phyloP scores from a whole-genome alignment of 2,329 filamentous ascomycete species.

The Madurella mycetomatis region DNA sequence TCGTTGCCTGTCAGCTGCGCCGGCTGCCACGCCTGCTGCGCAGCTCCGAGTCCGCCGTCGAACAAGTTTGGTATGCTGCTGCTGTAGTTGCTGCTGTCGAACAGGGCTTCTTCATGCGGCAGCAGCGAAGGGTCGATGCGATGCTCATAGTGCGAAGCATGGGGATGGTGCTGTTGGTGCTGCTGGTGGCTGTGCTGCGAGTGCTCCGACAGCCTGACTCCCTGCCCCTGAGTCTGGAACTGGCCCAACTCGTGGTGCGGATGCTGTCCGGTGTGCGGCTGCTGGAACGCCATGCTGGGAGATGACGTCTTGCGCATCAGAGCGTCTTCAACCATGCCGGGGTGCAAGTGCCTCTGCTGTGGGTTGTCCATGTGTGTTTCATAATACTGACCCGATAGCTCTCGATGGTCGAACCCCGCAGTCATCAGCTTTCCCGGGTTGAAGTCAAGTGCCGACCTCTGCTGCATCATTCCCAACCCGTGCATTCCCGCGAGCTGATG shows the following conservation, averaged over 20 bases:
- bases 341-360: conserved; percentile 23
- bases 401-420: conserved; percentile 34
- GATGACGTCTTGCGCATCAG: conserved; percentile 34
- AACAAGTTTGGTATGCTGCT: conserved; percentile 9
- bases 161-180: conserved; percentile 12
- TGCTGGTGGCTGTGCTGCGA: conserved; percentile 10
- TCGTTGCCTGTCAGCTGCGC: conserved; percentile 9
- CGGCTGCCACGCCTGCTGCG: conserved; percentile 18
- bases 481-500: conserved; percentile 15
- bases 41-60: conserved; percentile 6
- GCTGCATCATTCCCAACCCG: conserved; percentile 17
- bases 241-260: conserved; percentile 17
- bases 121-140: conserved; percentile 30
- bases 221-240: conserved; percentile 2
- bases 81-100: conserved; percentile 20
- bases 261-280: conserved; percentile 13
- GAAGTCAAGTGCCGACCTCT: conserved; percentile 33
- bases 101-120: conserved; percentile 22
- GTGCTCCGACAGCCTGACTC: conserved; percentile 5
- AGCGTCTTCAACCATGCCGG: conserved; percentile 29
- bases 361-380: conserved; percentile 30
- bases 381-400: conserved; percentile 35
- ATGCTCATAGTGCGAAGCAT: conserved; percentile 21
- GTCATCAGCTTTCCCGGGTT: conserved; percentile 36
- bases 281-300: conserved; percentile 26